Evolutionary conservation across 345 rosid species (phyloP).

Genomic region (Salix dunnii): DNA sequence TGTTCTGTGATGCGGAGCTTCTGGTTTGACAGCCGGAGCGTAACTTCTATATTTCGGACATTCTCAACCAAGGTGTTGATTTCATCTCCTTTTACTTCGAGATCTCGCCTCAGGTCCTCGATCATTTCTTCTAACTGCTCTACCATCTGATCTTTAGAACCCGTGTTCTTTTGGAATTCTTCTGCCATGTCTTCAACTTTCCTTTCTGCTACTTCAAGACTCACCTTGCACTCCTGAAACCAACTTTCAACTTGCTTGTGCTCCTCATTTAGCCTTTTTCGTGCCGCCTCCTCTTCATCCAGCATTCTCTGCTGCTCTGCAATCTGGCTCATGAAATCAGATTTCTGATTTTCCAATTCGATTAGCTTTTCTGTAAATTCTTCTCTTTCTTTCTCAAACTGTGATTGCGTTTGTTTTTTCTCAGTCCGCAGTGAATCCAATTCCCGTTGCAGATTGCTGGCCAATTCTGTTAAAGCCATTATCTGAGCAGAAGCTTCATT

Average conservation of each 20-base stretch:
- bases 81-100: slow-evolving; percentile 84
- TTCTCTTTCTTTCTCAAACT: slow-evolving; percentile 49
- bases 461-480: slow-evolving; percentile 37
- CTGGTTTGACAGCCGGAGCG: slow-evolving; percentile 88
- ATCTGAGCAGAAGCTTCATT: slow-evolving; percentile 47
- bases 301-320: slow-evolving; percentile 46
- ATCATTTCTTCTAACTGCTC: slow-evolving; percentile 50
- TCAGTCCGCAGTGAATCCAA: slow-evolving; percentile 41
- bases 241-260: slow-evolving; percentile 34
- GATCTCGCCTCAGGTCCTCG: slow-evolving; percentile 61
- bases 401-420: slow-evolving; percentile 40
- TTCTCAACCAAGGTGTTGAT: slow-evolving; percentile 47
- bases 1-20: slow-evolving; percentile 88
- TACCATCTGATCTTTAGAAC: slow-evolving; percentile 41
- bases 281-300: slow-evolving; percentile 40
- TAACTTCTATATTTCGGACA: slow-evolving; percentile 60
- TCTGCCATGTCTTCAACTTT: slow-evolving; percentile 15
- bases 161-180: slow-evolving; percentile 8
- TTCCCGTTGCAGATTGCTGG: slow-evolving; percentile 44
- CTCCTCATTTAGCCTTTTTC: slow-evolving; percentile 48
- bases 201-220: slow-evolving; percentile 24
- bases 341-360: slow-evolving; percentile 39
- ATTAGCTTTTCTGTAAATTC: slow-evolving; percentile 40
- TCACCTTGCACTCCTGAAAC: slow-evolving; percentile 20
- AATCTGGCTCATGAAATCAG: slow-evolving; percentile 31